Base-by-base conservation (phyloP, 352 stramenopile species). In the Globisporangium paddicum region DNA sequence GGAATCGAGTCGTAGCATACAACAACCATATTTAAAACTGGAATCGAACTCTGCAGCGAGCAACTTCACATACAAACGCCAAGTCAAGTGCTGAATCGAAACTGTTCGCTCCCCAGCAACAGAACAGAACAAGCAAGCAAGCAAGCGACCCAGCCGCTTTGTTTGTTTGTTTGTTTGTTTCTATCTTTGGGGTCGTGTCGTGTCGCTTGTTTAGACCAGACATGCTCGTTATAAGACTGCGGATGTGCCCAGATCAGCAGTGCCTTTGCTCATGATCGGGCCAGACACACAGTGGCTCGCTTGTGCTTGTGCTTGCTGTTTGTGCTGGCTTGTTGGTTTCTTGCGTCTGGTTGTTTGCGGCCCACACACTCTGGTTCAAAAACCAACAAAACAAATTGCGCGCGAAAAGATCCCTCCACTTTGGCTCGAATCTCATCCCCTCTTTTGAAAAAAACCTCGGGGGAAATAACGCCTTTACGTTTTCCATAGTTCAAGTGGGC, bases 101-200 rank as follows among this genome's bases (percentile, higher is more conserved):
- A 55, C 48, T 44, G 48, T 55, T 21, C 32, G 30, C 16, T 30
- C n/a, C 28, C 28, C 34, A 55, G n/a, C 30, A 41, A 41, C n/a
- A 40, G 48, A 55, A 55, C 48, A 55, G 48, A 55, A 55, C 48
- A 55, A 34, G 3, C 35, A 41, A n/a, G n/a, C n/a, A n/a, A n/a
- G n/a, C n/a, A n/a, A n/a, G n/a, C n/a, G n/a, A n/a, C n/a, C n/a
- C 32, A 35, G 32, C 32, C 34, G 34, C 10, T 16, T 9, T 13
- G 8, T 38, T 38, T 0, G n/a, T n/a, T n/a, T n/a, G n/a, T n/a
- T n/a, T n/a, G n/a, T 16, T 13, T 18, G 13, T 41, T 41, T 0
- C 35, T 41, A 41, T 41, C 35, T 41, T 41, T 41, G 34, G 10
- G n/a, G n/a, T n/a, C n/a, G n/a, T 32, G 10, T 3, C 35, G 3